Base-by-base conservation (phyloP, 192 early-diverging fungal genomes). In the Umbelopsis isabellina region DNA sequence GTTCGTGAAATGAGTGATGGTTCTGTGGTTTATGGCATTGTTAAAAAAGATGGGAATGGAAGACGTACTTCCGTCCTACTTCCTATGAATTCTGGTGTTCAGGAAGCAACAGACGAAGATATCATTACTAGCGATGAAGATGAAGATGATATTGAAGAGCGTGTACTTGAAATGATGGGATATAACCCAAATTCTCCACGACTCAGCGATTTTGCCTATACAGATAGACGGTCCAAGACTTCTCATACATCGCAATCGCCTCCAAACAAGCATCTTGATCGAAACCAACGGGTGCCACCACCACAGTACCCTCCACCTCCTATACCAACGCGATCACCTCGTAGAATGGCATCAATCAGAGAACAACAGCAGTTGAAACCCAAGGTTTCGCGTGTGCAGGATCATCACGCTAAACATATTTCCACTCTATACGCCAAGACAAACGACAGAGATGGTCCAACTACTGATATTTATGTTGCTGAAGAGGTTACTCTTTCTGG, bases 1-100 rank as follows among this genome's bases (percentile, higher is more conserved):
- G 49, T 78, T 20, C 77, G 77, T 18, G 77, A 78, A 67, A 72
- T 73, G 68, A 78, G 77, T 37, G 77, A 78, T 27, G 77, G 77
- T 15, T 58, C 72, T 12, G 69, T 78, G 27, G 52, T 71, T n/a
- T 78, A 72, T 67, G 77, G 76, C 15, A 53, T 77, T 46, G 76
- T 77, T 15, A 68, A 72, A 27, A 72, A 69, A 4, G 22, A 72
- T 45, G 71, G 71, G 3, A 69, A 77, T 41, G 30, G 76, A 22
- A 68, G 68, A 61, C 68, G 76, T 41, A 73, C 68, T 30, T 72
- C 64, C 33, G 22, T 67, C 2, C 16, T 50, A 45, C 67, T 69
- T 11, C 67, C 72, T 5, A 64, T 44, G n/a, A 51, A 46, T 35
- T 13, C n/a, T 10, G 48, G 44, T 10, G 48, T 27, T 15, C 47